Evolutionary conservation across 2,329 filamentous ascomycete species (phyloP).

Genomic region (Penicillium thymicola): DNA sequence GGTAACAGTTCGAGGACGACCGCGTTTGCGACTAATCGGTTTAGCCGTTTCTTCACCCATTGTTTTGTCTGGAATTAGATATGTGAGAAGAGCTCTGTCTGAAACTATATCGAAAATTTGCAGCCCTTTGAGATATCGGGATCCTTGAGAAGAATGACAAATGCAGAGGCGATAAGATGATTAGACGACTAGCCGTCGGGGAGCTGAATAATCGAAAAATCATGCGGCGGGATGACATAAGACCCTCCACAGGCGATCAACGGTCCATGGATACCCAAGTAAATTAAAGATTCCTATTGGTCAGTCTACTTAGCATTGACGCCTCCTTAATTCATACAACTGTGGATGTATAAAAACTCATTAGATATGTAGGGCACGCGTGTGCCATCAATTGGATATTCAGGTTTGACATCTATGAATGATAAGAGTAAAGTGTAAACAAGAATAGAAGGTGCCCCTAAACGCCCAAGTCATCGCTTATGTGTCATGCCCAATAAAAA

Average conservation of each 20-base stretch:
- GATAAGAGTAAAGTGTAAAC: conserved; percentile 3
- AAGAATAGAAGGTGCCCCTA: conserved; percentile 7
- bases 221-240: not conserved
- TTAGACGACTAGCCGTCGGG: not conserved
- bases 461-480: conserved; percentile 13
- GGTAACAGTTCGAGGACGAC: conserved; percentile 21
- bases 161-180: not conserved
- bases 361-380: not conserved
- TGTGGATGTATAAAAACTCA: not conserved
- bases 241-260: not conserved
- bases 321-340: not conserved
- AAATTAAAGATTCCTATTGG: not conserved
- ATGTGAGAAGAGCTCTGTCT: not conserved
- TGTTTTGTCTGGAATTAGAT: not conserved
- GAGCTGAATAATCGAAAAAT: conserved; percentile 5
- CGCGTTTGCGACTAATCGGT: conserved; percentile 22
- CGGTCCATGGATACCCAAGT: not conserved
- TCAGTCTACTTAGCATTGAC: not conserved
- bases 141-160: not conserved
- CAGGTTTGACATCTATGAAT: not conserved
- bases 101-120: not conserved
- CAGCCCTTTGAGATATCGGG: not conserved
- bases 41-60: conserved; percentile 5
- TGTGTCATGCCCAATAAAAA: conserved; percentile 7
- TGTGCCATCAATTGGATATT: not conserved